Conservation (phyloP, 2,329 filamentous ascomycete genomes). For the Bipolaris oryzae region DNA sequence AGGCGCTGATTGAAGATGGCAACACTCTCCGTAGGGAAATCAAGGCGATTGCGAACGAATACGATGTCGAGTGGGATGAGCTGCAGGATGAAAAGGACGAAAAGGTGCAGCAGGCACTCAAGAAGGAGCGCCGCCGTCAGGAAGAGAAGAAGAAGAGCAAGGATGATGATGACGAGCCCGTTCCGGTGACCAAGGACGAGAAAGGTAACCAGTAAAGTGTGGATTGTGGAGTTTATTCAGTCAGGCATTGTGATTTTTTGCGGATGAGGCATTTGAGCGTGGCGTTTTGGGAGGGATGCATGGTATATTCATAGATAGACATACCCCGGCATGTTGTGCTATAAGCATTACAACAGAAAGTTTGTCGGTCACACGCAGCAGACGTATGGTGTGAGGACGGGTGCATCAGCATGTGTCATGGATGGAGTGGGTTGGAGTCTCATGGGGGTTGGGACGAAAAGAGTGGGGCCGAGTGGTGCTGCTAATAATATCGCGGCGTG, state of each 20-base stretch:
- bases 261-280: slow-evolving; percentile 9
- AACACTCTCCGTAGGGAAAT: slow-evolving; percentile 80
- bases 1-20: slow-evolving; percentile 76
- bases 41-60: slow-evolving; percentile 79
- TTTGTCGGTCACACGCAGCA: neutral
- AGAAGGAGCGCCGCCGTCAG: slow-evolving; percentile 53
- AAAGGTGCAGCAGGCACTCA: slow-evolving; percentile 59
- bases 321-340: neutral
- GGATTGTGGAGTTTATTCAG: neutral
- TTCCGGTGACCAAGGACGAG: slow-evolving; percentile 6
- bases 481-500: slow-evolving; percentile 15
- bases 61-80: slow-evolving; percentile 91
- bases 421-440: neutral
- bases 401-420: slow-evolving; percentile 11
- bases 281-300: slow-evolving; percentile 10
- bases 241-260: neutral
- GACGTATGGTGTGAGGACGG: too few species aligned
- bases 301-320: neutral
- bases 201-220: neutral
- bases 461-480: slow-evolving; percentile 1
- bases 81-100: slow-evolving; percentile 72
- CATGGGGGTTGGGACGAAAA: neutral
- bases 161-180: slow-evolving; percentile 40
- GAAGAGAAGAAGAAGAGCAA: slow-evolving; percentile 46
- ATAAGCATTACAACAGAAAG: neutral